Evolutionary conservation across 305 asterid genomes (phyloP).

Genomic region (Lippia alba): DNA sequence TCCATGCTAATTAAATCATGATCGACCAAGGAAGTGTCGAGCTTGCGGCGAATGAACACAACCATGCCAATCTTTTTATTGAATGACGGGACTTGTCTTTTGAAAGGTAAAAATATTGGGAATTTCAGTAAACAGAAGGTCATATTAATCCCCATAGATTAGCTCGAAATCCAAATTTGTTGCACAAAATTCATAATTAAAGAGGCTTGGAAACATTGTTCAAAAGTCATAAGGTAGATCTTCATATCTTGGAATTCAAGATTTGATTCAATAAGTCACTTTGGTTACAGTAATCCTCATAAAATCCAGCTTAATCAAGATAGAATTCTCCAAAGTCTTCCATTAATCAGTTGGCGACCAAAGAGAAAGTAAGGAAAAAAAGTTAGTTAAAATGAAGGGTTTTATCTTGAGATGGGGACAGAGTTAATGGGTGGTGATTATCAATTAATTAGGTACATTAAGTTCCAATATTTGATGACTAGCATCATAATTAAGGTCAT

Average conservation of each 20-base stretch:
- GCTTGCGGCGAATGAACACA: too few species aligned
- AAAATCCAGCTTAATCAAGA: neutral
- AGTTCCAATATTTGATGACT: neutral
- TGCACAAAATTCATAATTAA: too few species aligned
- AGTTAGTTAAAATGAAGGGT: neutral
- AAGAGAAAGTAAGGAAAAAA: neutral
- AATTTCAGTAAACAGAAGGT: too few species aligned
- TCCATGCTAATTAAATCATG: too few species aligned
- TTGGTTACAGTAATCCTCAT: neutral
- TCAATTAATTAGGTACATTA: slow-evolving; percentile 29
- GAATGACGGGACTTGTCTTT: too few species aligned
- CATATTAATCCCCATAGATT: too few species aligned
- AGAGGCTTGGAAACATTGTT: too few species aligned
- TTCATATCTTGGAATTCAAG: neutral
- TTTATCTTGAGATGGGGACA: slow-evolving; percentile 14
- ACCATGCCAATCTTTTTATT: too few species aligned
- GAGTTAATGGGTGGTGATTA: neutral
- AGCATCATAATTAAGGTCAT: slow-evolving; percentile 17
- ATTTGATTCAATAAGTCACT: neutral
- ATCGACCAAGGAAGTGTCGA: too few species aligned
- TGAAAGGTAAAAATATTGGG: too few species aligned
- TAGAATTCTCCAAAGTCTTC: neutral
- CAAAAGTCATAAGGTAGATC: neutral
- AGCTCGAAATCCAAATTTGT: too few species aligned
- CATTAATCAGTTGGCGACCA: neutral